phyloP scores from a whole-genome alignment of 2,329 filamentous ascomycete genomes.

The Pseudogymnoascus sp. region DNA sequence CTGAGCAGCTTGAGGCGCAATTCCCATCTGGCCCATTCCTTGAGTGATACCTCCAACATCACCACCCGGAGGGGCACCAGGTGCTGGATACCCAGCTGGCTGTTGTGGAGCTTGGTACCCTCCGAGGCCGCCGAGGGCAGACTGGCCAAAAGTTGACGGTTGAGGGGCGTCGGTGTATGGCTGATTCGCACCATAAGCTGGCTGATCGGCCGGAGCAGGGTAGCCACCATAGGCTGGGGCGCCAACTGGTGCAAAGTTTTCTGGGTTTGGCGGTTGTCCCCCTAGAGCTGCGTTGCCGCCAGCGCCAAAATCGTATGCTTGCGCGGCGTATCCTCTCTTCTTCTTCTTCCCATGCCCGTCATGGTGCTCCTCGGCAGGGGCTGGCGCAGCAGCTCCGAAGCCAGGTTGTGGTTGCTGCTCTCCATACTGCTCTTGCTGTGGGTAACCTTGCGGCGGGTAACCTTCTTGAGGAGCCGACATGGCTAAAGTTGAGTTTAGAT shows the following conservation, averaged over 20 bases:
- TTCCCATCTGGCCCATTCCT: conserved; percentile 72
- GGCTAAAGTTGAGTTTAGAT: conserved; percentile 9
- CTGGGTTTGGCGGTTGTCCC: conserved; percentile 51
- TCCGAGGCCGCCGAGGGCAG: conserved; percentile 38
- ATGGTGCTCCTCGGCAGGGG: conserved; percentile 25
- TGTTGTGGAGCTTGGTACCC: conserved; percentile 54
- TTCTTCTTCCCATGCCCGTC: conserved; percentile 61
- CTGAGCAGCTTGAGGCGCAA: conserved; percentile 41
- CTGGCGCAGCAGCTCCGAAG: conserved; percentile 20
- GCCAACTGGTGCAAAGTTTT: conserved; percentile 32
- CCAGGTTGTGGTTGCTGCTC: conserved; percentile 32
- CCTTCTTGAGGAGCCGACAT: conserved; percentile 45
- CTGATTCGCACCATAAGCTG: conserved; percentile 21
- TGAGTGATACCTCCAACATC: conserved; percentile 68
- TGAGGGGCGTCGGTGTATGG: conserved; percentile 16
- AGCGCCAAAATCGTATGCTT: conserved; percentile 85
- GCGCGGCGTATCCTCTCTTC: conserved; percentile 89
- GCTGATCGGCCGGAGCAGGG: conserved; percentile 19
- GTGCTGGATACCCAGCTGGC: conserved; percentile 47
- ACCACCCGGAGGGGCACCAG: conserved; percentile 35
- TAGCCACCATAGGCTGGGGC: conserved; percentile 30
- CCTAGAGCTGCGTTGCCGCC: conserved; percentile 71
- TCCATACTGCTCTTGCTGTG: conserved; percentile 37
- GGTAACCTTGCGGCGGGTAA: conserved; percentile 37
- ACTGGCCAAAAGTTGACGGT: conserved; percentile 29